Percentiles rank a stretch among this genome's conserved stretches.
These are phyloP conservation scores for Fusarium heterosporum DNA, from an alignment of 2,329 filamentous ascomycete genomes.

Conservation along the genomic window DNA sequence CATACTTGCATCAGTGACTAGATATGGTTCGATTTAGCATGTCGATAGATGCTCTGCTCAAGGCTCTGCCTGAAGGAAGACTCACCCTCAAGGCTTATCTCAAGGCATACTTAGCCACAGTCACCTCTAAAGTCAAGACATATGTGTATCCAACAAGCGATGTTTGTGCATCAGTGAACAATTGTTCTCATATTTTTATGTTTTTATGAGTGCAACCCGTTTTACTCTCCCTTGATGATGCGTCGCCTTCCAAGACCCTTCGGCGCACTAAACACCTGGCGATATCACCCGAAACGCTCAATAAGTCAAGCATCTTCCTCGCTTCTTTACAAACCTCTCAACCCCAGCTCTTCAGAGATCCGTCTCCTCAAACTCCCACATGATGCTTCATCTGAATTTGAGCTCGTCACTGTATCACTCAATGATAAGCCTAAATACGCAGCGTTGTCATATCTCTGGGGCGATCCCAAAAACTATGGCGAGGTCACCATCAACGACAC, in stretches of 20 bases:
- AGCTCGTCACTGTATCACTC: slow-evolving; percentile 6
- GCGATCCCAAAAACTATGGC: neutral
- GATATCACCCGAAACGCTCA: neutral
- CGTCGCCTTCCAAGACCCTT: neutral
- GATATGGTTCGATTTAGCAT: neutral
- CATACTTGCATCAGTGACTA: too few relatives aligned
- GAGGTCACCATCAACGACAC: slow-evolving; percentile 3
- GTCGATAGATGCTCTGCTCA: too few relatives aligned
- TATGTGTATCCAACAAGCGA: neutral
- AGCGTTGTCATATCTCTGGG: slow-evolving; percentile 18
- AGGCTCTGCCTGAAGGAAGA: too few relatives aligned
- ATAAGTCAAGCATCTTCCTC: slow-evolving; percentile 2
- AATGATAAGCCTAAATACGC: slow-evolving; percentile 16
- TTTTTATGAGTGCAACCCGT: neutral
- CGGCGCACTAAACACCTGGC: neutral
- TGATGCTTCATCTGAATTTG: neutral
- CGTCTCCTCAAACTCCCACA: slow-evolving; percentile 7
- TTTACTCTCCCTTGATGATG: neutral
- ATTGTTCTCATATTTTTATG: neutral
- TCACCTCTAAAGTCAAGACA: neutral
- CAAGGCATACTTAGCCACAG: neutral
- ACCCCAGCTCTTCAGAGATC: neutral
- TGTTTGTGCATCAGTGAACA: neutral
- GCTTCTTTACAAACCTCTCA: slow-evolving; percentile 14
- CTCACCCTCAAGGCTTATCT: neutral